A percentile compares a stretch with the other conserved stretches of the same genome.
Evolutionary conservation across 345 rosid species (phyloP).

Genomic region (Diplotaxis tenuifolia): DNA sequence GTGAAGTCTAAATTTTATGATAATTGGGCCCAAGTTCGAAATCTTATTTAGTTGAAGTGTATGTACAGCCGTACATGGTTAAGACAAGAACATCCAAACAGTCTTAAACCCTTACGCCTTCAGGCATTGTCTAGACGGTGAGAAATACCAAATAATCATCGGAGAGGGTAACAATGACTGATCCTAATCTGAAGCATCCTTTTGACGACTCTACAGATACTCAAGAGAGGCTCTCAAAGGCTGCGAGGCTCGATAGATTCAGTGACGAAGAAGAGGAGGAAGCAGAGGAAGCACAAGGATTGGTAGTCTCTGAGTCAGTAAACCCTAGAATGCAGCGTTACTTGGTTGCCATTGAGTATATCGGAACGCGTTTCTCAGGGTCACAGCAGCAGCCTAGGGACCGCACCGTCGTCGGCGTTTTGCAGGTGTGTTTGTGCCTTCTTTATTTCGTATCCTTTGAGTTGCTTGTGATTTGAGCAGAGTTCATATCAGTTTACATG

Average conservation of each 20-base stretch:
- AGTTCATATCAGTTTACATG: too few relatives aligned
- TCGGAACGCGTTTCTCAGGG: conserved; percentile 84
- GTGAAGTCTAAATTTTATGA: background rate
- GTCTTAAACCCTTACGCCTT: conserved; percentile 2
- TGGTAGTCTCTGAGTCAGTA: conserved; percentile 15
- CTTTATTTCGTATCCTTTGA: too few relatives aligned
- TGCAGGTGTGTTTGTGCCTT: conserved; percentile 50
- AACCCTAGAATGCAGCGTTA: conserved; percentile 73
- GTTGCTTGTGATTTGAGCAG: too few relatives aligned
- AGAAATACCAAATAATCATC: too few relatives aligned
- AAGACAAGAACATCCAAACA: too few relatives aligned
- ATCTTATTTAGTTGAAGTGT: too few relatives aligned
- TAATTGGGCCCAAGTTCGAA: background rate
- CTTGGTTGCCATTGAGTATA: conserved; percentile 77
- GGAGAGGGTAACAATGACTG: conserved; percentile 39
- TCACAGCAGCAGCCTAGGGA: conserved; percentile 70
- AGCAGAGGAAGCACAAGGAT: conserved; percentile 32
- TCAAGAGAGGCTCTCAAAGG: conserved; percentile 48
- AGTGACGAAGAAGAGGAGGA: conserved; percentile 36
- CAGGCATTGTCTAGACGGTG: background rate
- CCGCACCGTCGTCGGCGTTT: conserved; percentile 80
- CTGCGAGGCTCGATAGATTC: conserved; percentile 44
- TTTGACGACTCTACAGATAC: conserved; percentile 4
- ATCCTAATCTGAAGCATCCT: conserved; percentile 38
- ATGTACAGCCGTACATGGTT: too few relatives aligned